A percentile compares a stretch with the other conserved stretches of the same genome.
phyloP scores from a whole-genome alignment of 345 rosid genomes.

The Hibiscus syriacus region DNA sequence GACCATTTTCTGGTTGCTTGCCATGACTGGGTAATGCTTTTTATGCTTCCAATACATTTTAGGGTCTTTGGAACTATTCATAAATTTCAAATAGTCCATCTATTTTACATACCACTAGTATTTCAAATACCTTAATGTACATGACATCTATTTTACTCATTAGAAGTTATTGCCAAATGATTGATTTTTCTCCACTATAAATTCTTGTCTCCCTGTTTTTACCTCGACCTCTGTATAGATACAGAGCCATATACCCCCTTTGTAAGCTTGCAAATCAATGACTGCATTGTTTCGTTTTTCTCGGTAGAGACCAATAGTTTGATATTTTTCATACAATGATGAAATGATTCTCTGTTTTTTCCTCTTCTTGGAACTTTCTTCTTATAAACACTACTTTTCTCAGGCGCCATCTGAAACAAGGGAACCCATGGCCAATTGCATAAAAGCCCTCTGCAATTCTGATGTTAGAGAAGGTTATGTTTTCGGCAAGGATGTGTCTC shows the following conservation, averaged over 20 bases:
- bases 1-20: constrained; percentile 97
- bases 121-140: neutral
- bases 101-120: neutral
- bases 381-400: constrained; percentile 16
- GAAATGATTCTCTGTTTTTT: neutral
- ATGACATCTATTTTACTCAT: neutral
- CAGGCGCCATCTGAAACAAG: constrained; percentile 91
- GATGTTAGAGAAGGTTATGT: constrained; percentile 78
- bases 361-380: neutral
- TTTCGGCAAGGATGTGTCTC: constrained; percentile 83
- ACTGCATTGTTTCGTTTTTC: neutral
- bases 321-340: neutral
- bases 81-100: neutral
- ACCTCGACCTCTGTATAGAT: neutral
- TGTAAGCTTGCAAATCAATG: neutral
- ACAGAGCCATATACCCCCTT: too few species aligned
- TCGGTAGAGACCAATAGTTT: neutral
- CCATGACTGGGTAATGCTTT: constrained; percentile 80
- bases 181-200: too few species aligned
- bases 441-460: constrained; percentile 83
- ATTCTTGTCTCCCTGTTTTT: too few species aligned
- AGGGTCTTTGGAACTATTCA: neutral
- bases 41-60: constrained; percentile 1
- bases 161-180: too few species aligned
- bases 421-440: constrained; percentile 60